phyloP scores from a whole-genome alignment of 2,329 filamentous ascomycete species.

The Alternaria brassicae region DNA sequence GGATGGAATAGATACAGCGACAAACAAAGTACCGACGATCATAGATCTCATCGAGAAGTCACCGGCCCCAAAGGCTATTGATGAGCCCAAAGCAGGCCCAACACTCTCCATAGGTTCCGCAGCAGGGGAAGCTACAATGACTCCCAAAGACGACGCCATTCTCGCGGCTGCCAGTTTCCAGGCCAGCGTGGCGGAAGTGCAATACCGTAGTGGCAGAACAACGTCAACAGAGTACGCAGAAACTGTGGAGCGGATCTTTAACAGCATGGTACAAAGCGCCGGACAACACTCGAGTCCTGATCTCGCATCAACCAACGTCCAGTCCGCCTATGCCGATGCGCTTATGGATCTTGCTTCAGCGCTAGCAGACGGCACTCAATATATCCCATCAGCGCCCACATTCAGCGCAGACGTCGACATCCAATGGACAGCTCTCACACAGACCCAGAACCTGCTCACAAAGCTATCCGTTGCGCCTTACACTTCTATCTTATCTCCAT shows the following conservation, averaged over 20 bases:
- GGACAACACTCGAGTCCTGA: conserved; percentile 59
- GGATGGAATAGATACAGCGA: conserved; percentile 60
- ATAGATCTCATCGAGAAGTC: conserved; percentile 49
- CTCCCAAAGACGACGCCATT: conserved; percentile 58
- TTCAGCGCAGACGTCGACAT: conserved; percentile 27
- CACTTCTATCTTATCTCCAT: conserved; percentile 26
- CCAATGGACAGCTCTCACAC: conserved; percentile 46
- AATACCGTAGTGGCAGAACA: conserved; percentile 61
- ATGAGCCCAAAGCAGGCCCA: conserved; percentile 40
- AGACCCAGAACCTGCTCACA: conserved; percentile 40
- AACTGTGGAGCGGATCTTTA: conserved; percentile 46
- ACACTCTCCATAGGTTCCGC: conserved; percentile 42
- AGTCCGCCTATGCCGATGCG: conserved; percentile 64
- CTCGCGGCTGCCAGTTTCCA: conserved; percentile 65
- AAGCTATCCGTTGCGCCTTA: conserved; percentile 29
- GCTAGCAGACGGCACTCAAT: conserved; percentile 41
- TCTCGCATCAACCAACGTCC: conserved; percentile 58
- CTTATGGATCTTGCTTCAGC: conserved; percentile 62
- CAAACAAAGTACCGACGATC: conserved; percentile 62
- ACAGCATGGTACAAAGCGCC: conserved; percentile 49
- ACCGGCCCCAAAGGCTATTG: conserved; percentile 21
- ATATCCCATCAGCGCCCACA: conserved; percentile 21
- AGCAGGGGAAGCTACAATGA: conserved; percentile 43
- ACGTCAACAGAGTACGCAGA: conserved; percentile 62
- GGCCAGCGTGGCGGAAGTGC: conserved; percentile 62